Evolutionary conservation across 768 basidiomycete species (phyloP), one percentile per base, ranked within the genome.

Genomic region (Psilocybe tampanensis): DNA sequence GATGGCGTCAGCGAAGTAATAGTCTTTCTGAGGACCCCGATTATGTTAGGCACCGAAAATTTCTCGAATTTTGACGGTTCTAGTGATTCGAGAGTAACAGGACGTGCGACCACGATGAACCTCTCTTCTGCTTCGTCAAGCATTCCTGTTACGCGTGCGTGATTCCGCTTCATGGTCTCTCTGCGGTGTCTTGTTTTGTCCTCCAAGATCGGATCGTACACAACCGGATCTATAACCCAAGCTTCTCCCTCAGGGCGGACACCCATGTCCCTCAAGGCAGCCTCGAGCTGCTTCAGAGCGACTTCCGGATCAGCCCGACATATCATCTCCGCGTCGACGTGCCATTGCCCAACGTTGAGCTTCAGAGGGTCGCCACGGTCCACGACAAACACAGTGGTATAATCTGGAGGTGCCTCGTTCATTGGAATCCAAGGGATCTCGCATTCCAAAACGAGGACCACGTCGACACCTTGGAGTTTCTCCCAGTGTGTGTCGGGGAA

Each of bases 391-490:
- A 89, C 76, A 24, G 76, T 71, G 0, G 86, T 80, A 2, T 70
- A 67, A 0, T 69, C 58, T 3, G 36, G 63, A 0, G 87, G 85
- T 2, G 67, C 72, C 32, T 79, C 77, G 52, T 80, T 74, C 44
- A 65, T 72, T 1, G 83, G 78, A 23, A 87, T 82, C 85, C 88
- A 90, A 0, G 88, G 85, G 0, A 88, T 71, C 58, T 87, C 86
- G 8, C 75, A 76, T 55, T 90, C 88, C n/a, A 91, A 57, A 17
- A 89, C 71, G 9, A 91, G 69, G 17, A 91, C 76, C 3, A 84
- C 79, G 59, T 91, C 89, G 0, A 86, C 86, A 21, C 70, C 68
- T 29, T 72, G 71, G 18, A 90, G 76, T 49, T 78, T 74, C 1
- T 68, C 65, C 23, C 80, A 78, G 44, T 84, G 81, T 0, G 75